Conservation (phyloP, 306 rosid species). For the Quercus wislizeni region DNA sequence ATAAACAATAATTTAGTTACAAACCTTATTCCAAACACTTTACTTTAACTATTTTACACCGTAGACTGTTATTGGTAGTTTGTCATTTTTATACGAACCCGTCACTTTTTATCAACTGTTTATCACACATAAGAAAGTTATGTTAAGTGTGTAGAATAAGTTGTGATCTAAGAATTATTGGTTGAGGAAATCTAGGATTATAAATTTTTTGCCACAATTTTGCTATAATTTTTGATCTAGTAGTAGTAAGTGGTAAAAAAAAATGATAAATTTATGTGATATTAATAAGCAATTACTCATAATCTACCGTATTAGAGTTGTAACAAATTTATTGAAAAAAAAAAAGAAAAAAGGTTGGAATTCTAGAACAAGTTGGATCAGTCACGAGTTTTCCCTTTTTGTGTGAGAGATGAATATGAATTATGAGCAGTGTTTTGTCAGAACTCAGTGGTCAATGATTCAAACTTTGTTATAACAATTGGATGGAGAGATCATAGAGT, state of each 20-base stretch:
- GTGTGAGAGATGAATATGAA: slow-evolving; percentile 5
- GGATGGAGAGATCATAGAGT: background rate
- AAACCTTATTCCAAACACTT: no score
- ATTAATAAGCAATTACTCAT: fast-evolving
- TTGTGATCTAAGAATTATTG: no score
- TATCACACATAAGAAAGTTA: no score
- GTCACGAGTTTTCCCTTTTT: background rate
- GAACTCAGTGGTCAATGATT: slow-evolving; percentile 42
- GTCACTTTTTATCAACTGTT: fast-evolving
- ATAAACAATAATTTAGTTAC: no score
- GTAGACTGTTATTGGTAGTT: no score
- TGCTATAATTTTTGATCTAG: fast-evolving
- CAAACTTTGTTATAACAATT: slow-evolving; percentile 23
- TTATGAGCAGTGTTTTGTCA: background rate
- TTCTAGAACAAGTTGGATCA: background rate
- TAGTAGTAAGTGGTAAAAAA: fast-evolving
- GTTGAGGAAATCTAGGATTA: fast-evolving
- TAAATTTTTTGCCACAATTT: no score
- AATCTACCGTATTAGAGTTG: fast-evolving
- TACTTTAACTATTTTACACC: no score
- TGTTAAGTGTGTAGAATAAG: no score
- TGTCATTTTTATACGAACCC: no score
- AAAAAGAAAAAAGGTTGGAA: no score
- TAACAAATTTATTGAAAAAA: no score
- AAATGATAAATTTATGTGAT: fast-evolving